Evolutionary conservation across 257 asterid genomes (phyloP).

Genomic region (Solanum chilense): DNA sequence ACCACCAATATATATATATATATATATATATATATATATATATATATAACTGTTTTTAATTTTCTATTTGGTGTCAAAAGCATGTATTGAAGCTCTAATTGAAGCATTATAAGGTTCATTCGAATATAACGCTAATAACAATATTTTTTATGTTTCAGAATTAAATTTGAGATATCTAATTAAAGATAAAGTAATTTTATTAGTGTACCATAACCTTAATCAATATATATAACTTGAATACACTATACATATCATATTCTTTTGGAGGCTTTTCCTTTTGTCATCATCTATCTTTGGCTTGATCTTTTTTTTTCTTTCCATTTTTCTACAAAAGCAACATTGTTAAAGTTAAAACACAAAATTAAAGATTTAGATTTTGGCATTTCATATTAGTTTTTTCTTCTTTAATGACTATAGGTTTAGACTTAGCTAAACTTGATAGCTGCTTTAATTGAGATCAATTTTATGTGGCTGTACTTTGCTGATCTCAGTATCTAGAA

Average conservation of each 20-base stretch:
- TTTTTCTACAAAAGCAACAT: not conserved
- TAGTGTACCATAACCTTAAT: no score
- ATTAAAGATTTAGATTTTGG: not conserved
- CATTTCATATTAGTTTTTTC: not conserved
- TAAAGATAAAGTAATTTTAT: fast-evolving
- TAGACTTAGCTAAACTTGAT: not conserved
- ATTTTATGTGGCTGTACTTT: not conserved
- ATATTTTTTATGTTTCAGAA: fast-evolving
- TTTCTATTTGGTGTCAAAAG: fast-evolving
- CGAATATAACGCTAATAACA: fast-evolving
- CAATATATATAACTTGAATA: not conserved
- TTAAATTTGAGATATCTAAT: fast-evolving
- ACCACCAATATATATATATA: no score
- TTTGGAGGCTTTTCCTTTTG: not conserved
- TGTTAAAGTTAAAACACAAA: not conserved
- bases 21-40: no score
- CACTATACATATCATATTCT: not conserved
- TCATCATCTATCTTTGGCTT: not conserved
- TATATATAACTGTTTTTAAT: no score
- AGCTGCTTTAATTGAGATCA: not conserved
- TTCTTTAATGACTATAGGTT: not conserved
- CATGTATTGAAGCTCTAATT: no score
- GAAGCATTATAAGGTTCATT: no score
- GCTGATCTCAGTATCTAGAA: not conserved
- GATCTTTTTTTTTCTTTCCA: not conserved